phyloP scores from a whole-genome alignment of 345 rosid species.

The Leavenworthia alabamica region DNA sequence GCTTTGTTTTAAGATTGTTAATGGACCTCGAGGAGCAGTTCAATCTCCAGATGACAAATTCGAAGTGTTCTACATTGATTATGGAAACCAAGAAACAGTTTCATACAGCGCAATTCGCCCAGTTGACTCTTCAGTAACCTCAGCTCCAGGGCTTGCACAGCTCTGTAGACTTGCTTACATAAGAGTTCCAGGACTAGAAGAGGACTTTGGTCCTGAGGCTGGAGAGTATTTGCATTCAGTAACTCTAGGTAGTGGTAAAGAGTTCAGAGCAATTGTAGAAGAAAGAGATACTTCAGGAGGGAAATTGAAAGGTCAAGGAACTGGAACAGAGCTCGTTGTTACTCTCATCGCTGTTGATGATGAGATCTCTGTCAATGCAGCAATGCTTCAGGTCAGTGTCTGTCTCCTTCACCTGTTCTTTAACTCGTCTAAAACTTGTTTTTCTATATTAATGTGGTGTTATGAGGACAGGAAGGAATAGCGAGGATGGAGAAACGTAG shows the following conservation, averaged over 20 bases:
- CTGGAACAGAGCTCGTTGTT: slow-evolving; percentile 61
- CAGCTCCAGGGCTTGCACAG: slow-evolving; percentile 79
- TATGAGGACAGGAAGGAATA: slow-evolving; percentile 68
- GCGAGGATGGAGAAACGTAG: slow-evolving; percentile 83
- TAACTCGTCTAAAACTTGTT: neutral
- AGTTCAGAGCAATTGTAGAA: slow-evolving; percentile 72
- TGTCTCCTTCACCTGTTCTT: neutral
- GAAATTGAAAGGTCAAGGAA: slow-evolving; percentile 90
- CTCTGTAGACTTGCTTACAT: slow-evolving; percentile 86
- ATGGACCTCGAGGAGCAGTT: slow-evolving; percentile 69
- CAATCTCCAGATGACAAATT: slow-evolving; percentile 65
- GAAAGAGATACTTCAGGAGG: slow-evolving; percentile 87
- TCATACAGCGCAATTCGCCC: slow-evolving; percentile 66
- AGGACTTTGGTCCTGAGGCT: slow-evolving; percentile 81
- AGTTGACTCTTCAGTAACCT: slow-evolving; percentile 62
- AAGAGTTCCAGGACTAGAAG: slow-evolving; percentile 75
- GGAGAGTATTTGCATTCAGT: slow-evolving; percentile 65
- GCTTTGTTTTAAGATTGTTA: slow-evolving; percentile 56
- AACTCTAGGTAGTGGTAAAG: slow-evolving; percentile 55
- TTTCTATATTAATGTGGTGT: neutral
- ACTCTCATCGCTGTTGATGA: slow-evolving; percentile 70
- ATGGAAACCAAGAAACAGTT: slow-evolving; percentile 90
- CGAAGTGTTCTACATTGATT: slow-evolving; percentile 93
- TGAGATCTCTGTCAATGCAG: slow-evolving; percentile 77
- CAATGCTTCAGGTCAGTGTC: slow-evolving; percentile 82